Base-by-base conservation (phyloP, 305 asterid genomes). In the Fraxinus latifolia region DNA sequence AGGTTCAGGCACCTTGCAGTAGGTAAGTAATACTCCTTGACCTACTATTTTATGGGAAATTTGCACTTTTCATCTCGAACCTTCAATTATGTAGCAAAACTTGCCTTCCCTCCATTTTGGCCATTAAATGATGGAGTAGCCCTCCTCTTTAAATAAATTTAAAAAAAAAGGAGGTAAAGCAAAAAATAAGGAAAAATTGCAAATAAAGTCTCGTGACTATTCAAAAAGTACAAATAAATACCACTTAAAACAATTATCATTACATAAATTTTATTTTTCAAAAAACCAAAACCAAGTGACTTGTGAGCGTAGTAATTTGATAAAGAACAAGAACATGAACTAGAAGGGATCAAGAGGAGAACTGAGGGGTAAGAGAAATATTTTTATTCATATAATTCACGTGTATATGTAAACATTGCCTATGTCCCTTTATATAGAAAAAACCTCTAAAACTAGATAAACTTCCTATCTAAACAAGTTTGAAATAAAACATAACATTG, bases 1-100 rank as follows among this genome's bases (percentile, higher is more conserved):
- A 44, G 47, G 21, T 68, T 32, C 60, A 73, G 81, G 44, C 80
- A 80, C 74, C 72, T 78, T 67, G 76, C 82, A 55, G 71, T 29
- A 39, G 12, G 11, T 6, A 79, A 73, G 79, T 85, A 74, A 34
- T 12, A 31, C 68, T 55, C 80, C 37, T 23, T 19, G 47, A 76
- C 55, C 65, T 32, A 76, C 53, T 29, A 74, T 47, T 47, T 47
- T 47, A 47, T 47, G 58, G 58, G 58, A 47, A 3, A 47, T 47
- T 47, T 14, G 6, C 58, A 14, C 58, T 47, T 14, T 47, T 47
- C 19, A 17, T 47, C 58, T 44, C 19, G 1, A 44, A 47, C 58
- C 58, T 47, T 14, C 19, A 3, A 47, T 47, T 47, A 47, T 47
- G 19, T 47, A 47, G 58, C 58, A 47, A 47, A 47, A 47, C 19